These are phyloP conservation scores for Exophiala viscosa DNA, from an alignment of 2,329 filamentous ascomycete genomes.

Conservation along the genomic window DNA sequence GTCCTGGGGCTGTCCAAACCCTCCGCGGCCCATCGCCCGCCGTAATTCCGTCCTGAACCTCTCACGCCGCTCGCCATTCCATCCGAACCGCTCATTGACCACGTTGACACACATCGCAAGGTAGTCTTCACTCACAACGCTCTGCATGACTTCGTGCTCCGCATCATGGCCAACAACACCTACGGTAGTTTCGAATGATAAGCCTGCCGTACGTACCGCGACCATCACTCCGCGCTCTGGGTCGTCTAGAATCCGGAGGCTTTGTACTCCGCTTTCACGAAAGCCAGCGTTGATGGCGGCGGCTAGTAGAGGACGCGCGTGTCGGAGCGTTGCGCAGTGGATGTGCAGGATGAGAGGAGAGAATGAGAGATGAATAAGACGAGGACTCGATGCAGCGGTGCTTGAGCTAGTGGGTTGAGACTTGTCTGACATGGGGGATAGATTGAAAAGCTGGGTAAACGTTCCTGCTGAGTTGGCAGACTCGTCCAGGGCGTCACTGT, in stretches of 20 bases:
- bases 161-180: conserved; percentile 47
- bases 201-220: conserved; percentile 76
- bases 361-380: conserved; percentile 23
- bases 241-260: conserved; percentile 53
- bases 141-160: conserved; percentile 34
- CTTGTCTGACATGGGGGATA: neutral
- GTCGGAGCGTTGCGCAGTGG: conserved; percentile 67
- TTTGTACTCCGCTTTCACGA: conserved; percentile 75
- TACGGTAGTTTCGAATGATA: conserved; percentile 77
- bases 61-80: conserved; percentile 39
- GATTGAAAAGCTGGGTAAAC: conserved; percentile 10
- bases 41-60: conserved; percentile 30
- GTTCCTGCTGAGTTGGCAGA: neutral
- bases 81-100: conserved; percentile 59
- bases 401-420: neutral
- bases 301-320: conserved; percentile 71
- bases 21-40: conserved; percentile 23
- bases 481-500: neutral
- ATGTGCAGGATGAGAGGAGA: conserved; percentile 66
- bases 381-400: neutral
- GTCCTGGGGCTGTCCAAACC: neutral
- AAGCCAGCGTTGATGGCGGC: conserved; percentile 80
- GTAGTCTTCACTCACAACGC: conserved; percentile 62
- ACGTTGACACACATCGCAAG: conserved; percentile 64
- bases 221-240: conserved; percentile 51